Conservation (phyloP, 805 yeast species). For the Wickerhamomyces silvicola region DNA sequence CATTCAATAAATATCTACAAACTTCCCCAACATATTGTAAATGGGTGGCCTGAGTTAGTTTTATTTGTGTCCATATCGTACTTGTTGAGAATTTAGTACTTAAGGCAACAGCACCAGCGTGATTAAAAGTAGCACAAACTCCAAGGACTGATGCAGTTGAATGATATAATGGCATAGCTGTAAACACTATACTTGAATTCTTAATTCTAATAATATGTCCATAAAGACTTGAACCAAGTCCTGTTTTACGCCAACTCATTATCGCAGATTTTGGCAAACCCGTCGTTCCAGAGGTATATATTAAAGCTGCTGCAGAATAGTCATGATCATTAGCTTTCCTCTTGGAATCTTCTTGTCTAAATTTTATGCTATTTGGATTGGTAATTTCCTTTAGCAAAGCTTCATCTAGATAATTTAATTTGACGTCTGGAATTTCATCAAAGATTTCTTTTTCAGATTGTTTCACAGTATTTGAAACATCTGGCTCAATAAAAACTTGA, state of each 20-base stretch:
- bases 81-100: conserved; percentile 78
- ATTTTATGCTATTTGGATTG: conserved; percentile 37
- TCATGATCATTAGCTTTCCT: conserved; percentile 56
- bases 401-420: conserved; percentile 48
- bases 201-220: conserved; percentile 60
- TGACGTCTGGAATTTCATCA: conserved; percentile 30
- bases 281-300: conserved; percentile 92
- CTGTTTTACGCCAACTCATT: conserved; percentile 84
- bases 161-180: conserved; percentile 94
- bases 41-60: conserved; percentile 63
- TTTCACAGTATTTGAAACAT: conserved; percentile 45
- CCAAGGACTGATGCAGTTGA: conserved; percentile 91
- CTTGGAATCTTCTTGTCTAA: conserved; percentile 47
- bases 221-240: conserved; percentile 63
- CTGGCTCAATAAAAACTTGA: conserved; percentile 71
- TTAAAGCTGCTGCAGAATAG: conserved; percentile 60
- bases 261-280: conserved; percentile 93
- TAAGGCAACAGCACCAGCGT: conserved; percentile 72
- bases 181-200: conserved; percentile 55
- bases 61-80: conserved; percentile 87
- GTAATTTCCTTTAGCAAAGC: conserved; percentile 33
- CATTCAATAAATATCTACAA: conserved; percentile 73
- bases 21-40: conserved; percentile 94
- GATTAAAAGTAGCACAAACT: conserved; percentile 56
- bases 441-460: conserved; percentile 41